Evolutionary conservation across 306 rosid genomes (phyloP), one percentile per base, ranked within the genome.

Genomic region (Glycine tomentella): DNA sequence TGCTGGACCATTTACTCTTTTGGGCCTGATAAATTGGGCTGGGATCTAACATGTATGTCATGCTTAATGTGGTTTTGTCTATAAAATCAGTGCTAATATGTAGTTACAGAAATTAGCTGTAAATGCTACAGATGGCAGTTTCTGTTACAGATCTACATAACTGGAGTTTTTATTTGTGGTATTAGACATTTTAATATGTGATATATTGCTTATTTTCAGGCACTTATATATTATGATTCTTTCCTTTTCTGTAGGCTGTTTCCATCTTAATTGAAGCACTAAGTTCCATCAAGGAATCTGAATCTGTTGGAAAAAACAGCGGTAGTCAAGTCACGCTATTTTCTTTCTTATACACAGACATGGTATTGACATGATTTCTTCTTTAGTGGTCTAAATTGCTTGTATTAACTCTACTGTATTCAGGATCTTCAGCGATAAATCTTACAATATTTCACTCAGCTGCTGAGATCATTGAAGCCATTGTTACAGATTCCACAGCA

Each of bases 391-490:
- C 76, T 88, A 79, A 74, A 72, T 50, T 80, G 50, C 74, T 33
- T 63, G 55, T 78, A 62, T 81, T 79, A 48, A 82, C 74, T 72
- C 69, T 71, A 17, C 76, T 75, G 80, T 42, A 38, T 86, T 79
- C 98, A 95, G 99, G 97, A 79, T 93, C 95, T 66, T 86, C 91
- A 77, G 90, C 97, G 3, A 83, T 89, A 79, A 93, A 89, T 86
- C 93, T 95, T 58, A 97, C 97, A 46, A 90, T 95, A 82, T 91
- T 92, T 84, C 98, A 95, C 84, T 89, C 99, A 17, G 98, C 89
- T 84, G 98, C 99, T 55, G 99, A 95, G 94, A 93, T 95, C 57
- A 91, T 95, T 91, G 98, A 95, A 95, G 97, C 89, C 74, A 87
- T 95, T 67, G 99, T 95, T 85, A 89, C 93, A 9, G 99, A 95